A percentile compares a stretch with the other conserved stretches of the same genome.
These are phyloP conservation scores for Artemisia tridentata DNA, from an alignment of 129 eudicot species.

Conservation along the genomic window DNA sequence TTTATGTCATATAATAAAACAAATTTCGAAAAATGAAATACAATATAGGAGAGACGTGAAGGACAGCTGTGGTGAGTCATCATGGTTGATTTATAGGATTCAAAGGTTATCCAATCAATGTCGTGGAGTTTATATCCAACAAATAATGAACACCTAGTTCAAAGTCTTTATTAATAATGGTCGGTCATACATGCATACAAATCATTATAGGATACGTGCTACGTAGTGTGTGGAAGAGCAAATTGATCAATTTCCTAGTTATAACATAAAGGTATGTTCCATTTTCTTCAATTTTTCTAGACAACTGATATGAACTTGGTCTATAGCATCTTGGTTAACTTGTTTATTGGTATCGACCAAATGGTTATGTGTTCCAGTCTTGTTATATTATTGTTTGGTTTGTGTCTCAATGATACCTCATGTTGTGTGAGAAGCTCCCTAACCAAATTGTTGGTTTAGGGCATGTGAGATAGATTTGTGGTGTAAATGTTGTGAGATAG, in stretches of 20 bases:
- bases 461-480: too few species aligned
- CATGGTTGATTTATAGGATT: slow-evolving; percentile 6
- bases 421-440: too few species aligned
- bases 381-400: too few species aligned
- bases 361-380: too few species aligned
- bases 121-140: slow-evolving; percentile 21
- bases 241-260: not conserved
- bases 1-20: too few species aligned
- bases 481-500: too few species aligned
- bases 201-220: too few species aligned
- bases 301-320: not conserved
- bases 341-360: not conserved
- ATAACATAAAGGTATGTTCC: not conserved
- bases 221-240: not conserved
- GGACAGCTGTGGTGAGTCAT: slow-evolving; percentile 25
- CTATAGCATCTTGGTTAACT: not conserved
- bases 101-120: slow-evolving; percentile 25
- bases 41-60: slow-evolving; percentile 24
- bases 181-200: slow-evolving; percentile 7
- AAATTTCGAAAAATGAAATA: not conserved
- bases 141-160: not conserved
- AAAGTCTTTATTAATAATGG: not conserved
- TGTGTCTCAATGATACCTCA: too few species aligned
- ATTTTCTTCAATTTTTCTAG: not conserved
- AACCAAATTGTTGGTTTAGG: too few species aligned